Evolutionary conservation across 371 early-diverging fungal genomes (phyloP), one percentile per base, ranked within the genome.

Genomic region (Mortierella sp.): DNA sequence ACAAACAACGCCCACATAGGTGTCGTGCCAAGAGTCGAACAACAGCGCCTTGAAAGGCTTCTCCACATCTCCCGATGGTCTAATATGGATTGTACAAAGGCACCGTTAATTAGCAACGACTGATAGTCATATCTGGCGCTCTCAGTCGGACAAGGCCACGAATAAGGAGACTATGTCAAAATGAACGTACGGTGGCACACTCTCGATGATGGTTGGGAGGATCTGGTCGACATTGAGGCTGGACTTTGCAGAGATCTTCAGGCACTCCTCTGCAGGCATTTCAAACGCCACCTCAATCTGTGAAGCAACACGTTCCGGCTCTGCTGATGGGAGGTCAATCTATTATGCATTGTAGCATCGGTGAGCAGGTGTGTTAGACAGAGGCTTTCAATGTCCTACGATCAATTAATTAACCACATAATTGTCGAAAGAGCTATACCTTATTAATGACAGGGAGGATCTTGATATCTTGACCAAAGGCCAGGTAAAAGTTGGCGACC

Each of bases 11-110:
- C 99, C 99, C 0, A 95, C 94, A 87, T 98, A 99, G 43, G 92
- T 91, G 85, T 99, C 98, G 87, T 98, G 98, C 99, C 99, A 99
- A 16, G 95, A 96, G 87, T 99, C 99, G 81, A 99, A 98, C 43
- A 99, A 87, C 13, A 98, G 89, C 0, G 95, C 96, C 77, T 94
- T 92, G 80, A 98, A 93, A 6, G 97, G 95, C 64, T 89, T 92
- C 0, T 87, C 87, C 13, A 88, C 81, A 70, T 92, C 89, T 21
- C 94, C 96, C 14, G 73, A 69, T 72, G 96, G 94, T 28, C 91
- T 93, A 80, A 40, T 21, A 75, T 37, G 19, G 34, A 19, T 64
- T 1, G 10, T 11, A 75, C 4, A 64, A 37, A 53, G 16, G 26
- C 34, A 50, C 5, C 6, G 34, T 34, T 24, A 51, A 71, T 5